A percentile compares a stretch with the other conserved stretches of the same genome.
Evolutionary conservation across 192 early-diverging fungal species (phyloP).

Genomic region (Lobosporangium transversale): DNA sequence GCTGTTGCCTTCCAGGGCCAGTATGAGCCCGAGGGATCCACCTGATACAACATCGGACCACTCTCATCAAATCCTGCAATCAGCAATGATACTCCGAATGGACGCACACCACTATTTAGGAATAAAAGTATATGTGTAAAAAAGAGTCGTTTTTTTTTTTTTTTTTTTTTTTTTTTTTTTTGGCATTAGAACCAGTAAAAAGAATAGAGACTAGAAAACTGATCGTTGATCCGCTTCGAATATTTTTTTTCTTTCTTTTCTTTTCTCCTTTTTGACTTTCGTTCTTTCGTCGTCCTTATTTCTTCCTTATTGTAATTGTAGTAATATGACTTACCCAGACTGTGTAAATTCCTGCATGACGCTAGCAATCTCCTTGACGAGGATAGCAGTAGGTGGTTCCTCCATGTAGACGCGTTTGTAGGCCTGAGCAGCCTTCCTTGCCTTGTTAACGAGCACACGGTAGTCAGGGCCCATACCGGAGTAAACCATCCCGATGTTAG

Average conservation of each 20-base stretch:
- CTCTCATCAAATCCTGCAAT: slow-evolving; percentile 94
- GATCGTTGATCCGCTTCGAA: too few species aligned
- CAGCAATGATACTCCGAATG: slow-evolving; percentile 98
- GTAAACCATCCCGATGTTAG: slow-evolving; percentile 98
- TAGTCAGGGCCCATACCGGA: slow-evolving; percentile 99
- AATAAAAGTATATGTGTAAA: neutral
- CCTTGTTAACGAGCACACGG: slow-evolving; percentile 93
- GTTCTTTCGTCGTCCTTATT: neutral
- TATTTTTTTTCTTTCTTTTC: too few species aligned
- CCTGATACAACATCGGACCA: slow-evolving; percentile 96
- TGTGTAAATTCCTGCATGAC: slow-evolving; percentile 99
- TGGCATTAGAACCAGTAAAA: too few species aligned
- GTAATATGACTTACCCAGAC: slow-evolving; percentile 75
- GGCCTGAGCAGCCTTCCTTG: slow-evolving; percentile 95
- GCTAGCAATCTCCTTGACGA: slow-evolving; percentile 96
- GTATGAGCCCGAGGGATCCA: slow-evolving; percentile 98
- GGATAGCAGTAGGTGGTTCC: slow-evolving; percentile 93
- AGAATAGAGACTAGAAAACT: too few species aligned
- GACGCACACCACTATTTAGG: slow-evolving; percentile 91
- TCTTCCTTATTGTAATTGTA: neutral
- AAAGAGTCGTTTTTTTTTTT: too few species aligned
- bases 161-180: too few species aligned
- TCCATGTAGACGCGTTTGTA: slow-evolving; percentile 95
- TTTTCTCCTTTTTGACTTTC: too few species aligned
- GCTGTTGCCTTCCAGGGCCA: slow-evolving; percentile 99